Conservation (phyloP, 306 rosid genomes). For the Vachellia collinsii region DNA sequence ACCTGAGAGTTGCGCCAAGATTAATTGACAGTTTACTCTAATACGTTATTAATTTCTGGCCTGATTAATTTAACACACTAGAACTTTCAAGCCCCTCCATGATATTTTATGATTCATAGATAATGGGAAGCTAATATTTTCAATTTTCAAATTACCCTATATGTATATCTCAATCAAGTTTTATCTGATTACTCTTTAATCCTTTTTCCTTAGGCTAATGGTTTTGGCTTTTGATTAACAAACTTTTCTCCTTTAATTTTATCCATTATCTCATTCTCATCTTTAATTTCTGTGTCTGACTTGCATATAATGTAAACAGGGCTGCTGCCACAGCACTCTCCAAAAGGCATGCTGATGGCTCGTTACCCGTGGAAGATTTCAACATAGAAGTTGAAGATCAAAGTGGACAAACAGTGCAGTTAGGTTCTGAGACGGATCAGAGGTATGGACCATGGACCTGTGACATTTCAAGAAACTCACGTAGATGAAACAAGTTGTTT, state of each 20-base stretch:
- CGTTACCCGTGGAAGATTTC: conserved; percentile 79
- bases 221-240: conserved; percentile 7
- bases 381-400: conserved; percentile 88
- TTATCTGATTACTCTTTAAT: not conserved
- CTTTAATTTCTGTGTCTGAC: conserved; percentile 27
- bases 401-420: conserved; percentile 74
- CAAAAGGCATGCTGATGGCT: conserved; percentile 76
- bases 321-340: conserved; percentile 74
- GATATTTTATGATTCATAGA: not conserved
- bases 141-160: not conserved
- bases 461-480: conserved; percentile 12
- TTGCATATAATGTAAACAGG: conserved; percentile 49
- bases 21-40: not conserved
- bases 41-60: not conserved
- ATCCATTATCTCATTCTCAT: not conserved
- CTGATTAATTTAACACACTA: not conserved
- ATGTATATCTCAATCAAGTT: not conserved
- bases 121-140: not conserved
- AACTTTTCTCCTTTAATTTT: conserved; percentile 2
- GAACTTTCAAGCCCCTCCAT: not conserved
- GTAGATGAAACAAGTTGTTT: conserved; percentile 21
- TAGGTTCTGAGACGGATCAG: conserved; percentile 84
- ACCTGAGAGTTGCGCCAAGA: not conserved
- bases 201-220: conserved; percentile 5
- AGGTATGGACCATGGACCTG: conserved; percentile 47